A percentile compares a stretch with the other conserved stretches of the same genome.
Conservation (phyloP, 2,329 filamentous ascomycete genomes). For the Didymella glomerata region DNA sequence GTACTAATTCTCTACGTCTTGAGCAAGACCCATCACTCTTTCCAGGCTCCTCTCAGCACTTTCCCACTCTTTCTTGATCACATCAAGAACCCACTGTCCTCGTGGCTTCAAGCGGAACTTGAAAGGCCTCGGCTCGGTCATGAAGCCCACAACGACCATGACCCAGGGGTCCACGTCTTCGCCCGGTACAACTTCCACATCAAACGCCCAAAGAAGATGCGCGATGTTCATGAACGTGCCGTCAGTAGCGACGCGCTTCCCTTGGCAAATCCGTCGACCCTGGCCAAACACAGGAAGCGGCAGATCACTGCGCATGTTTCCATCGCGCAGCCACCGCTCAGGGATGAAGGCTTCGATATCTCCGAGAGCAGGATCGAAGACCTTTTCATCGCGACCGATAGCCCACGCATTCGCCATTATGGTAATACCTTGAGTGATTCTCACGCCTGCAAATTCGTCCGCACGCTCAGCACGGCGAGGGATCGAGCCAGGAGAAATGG, state of each 20-base stretch:
- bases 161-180: not conserved
- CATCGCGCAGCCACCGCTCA: not conserved
- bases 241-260: not conserved
- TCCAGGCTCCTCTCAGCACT: not conserved
- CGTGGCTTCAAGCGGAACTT: not conserved
- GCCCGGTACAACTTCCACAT: not conserved
- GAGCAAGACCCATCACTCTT: not conserved
- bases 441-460: not conserved
- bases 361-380: not conserved
- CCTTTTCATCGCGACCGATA: not conserved
- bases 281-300: not conserved
- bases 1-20: not conserved
- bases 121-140: slow-evolving; percentile 1
- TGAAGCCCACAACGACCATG: not conserved
- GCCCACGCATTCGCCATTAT: not conserved
- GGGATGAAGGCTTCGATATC: not conserved
- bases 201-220: not conserved
- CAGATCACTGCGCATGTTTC: not conserved
- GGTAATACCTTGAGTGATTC: not conserved
- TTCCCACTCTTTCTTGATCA: not conserved
- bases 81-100: not conserved
- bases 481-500: not conserved
- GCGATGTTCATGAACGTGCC: not conserved
- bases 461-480: not conserved
- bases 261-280: not conserved